phyloP scores from a whole-genome alignment of 805 yeast genomes.

The Kazachstania psychrophila region DNA sequence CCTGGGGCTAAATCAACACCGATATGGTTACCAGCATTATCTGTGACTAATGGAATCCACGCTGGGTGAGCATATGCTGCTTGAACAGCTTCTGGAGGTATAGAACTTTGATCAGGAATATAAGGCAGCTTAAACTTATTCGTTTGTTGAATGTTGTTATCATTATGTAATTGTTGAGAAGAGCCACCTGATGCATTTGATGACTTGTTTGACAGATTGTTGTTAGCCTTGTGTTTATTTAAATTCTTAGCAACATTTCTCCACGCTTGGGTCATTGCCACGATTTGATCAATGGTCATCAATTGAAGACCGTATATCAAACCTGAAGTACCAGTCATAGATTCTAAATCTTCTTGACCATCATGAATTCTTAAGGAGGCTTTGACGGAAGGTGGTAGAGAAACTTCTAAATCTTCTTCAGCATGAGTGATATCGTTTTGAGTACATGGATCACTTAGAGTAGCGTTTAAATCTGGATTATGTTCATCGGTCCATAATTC shows the following conservation, averaged over 20 bases:
- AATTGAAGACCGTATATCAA: conserved; percentile 72
- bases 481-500: conserved; percentile 73
- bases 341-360: conserved; percentile 78
- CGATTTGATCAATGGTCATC: conserved; percentile 71
- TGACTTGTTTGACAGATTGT: conserved; percentile 12
- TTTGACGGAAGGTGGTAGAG: conserved; percentile 71
- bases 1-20: conserved; percentile 86
- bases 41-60: conserved; percentile 90
- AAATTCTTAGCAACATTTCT: conserved; percentile 52
- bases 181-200: conserved; percentile 10
- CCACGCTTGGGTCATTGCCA: conserved; percentile 80
- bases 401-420: conserved; percentile 68
- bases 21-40: conserved; percentile 82
- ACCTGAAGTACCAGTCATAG: conserved; percentile 60
- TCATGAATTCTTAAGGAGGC: conserved; percentile 78
- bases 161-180: conserved; percentile 2
- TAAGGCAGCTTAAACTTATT: conserved; percentile 34
- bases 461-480: conserved; percentile 73
- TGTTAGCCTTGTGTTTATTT: conserved; percentile 15
- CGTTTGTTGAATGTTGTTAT: conserved; percentile 1
- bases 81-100: conserved; percentile 71
- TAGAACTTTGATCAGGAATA: conserved; percentile 49
- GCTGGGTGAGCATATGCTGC: conserved; percentile 75
- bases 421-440: conserved; percentile 70
- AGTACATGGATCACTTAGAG: conserved; percentile 73